Conservation (phyloP, 1,284 basidiomycete genomes). For the Cryptococcus sp. region DNA sequence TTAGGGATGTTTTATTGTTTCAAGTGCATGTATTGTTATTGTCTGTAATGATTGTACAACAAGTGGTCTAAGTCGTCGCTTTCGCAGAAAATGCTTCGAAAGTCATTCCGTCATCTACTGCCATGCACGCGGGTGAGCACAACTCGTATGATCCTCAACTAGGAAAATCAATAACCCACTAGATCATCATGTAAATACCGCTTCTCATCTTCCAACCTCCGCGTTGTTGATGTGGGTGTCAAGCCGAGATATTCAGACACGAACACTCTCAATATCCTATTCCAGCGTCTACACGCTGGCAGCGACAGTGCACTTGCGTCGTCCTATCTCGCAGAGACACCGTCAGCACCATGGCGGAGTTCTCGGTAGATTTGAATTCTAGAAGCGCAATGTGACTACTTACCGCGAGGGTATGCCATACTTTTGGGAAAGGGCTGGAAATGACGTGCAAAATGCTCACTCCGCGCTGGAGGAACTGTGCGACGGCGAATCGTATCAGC, state of each 20-base stretch:
- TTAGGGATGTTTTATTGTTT: too few relatives aligned
- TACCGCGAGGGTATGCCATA: slow-evolving; percentile 84
- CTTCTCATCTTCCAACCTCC: slow-evolving; percentile 5
- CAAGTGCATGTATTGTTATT: too few relatives aligned
- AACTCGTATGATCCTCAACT: not conserved
- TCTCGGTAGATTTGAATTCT: too few relatives aligned
- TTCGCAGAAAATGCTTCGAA: not conserved
- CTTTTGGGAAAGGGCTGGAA: slow-evolving; percentile 79
- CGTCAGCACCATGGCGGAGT: not conserved
- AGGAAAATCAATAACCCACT: not conserved
- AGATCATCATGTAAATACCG: slow-evolving; percentile 5
- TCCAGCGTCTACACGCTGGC: slow-evolving; percentile 85
- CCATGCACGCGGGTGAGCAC: not conserved
- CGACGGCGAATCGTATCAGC: not conserved
- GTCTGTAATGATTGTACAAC: too few relatives aligned
- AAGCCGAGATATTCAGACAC: slow-evolving; percentile 87
- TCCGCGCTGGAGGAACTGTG: slow-evolving; percentile 70
- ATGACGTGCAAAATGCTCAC: slow-evolving; percentile 92
- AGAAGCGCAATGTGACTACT: slow-evolving; percentile 37
- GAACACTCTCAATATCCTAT: slow-evolving; percentile 81
- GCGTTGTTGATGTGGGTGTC: slow-evolving; percentile 20
- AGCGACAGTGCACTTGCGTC: slow-evolving; percentile 83
- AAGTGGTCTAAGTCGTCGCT: too few relatives aligned
- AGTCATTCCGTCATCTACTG: not conserved
- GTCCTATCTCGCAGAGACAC: slow-evolving; percentile 61